Base-by-base conservation (phyloP, 2,329 filamentous ascomycete species). In the Peltaster fructicola region DNA sequence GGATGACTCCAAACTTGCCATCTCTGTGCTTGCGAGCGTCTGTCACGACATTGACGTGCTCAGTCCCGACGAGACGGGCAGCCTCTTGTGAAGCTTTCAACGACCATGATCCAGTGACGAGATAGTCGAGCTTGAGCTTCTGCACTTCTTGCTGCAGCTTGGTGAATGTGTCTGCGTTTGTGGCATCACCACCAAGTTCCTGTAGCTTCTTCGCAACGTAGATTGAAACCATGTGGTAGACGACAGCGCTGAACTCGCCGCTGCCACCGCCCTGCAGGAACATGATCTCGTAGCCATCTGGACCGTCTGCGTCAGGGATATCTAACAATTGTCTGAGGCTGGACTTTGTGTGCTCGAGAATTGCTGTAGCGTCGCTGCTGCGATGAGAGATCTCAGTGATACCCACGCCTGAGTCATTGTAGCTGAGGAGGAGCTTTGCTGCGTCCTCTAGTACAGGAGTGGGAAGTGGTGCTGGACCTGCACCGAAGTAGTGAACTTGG, bases 381-480 rank as follows among this genome's bases (percentile, higher is more conserved):
- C 85, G 78, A 51, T 95, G 85, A 7, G 77, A 85, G 49, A 90
- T 80, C 53, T 95, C 85, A 34, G 78, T 80, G 20, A 93, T 65
- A 25, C 82, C 82, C 27, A 93, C 63, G 30, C 85, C 85, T 18
- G 71, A 79, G 48, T 68, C 61, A 22, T 85, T 61, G 59, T 71
- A 91, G 60, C 93, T 77, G 36, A 91, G 53, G 4, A 95, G 70
- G 2, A 78, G 77, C 46, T 69, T 51, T 2, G 81, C 71, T 24
- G 80, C 82, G 21, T 61, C 63, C 50, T 88, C 70, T 24, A 93
- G 67, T 12, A 93, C 78, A 4, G 68, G 55, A 8, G 79, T 90
- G 13, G 84, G 84, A 10, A 95, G 64, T 15, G 70, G 61, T n/a
- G 85, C 82, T 23, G 85, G 85, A 34, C 85, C 85, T 26, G 85